These are phyloP conservation scores for Echinosphaeria canescens DNA, from an alignment of 2,329 filamentous ascomycete species.

Conservation along the genomic window DNA sequence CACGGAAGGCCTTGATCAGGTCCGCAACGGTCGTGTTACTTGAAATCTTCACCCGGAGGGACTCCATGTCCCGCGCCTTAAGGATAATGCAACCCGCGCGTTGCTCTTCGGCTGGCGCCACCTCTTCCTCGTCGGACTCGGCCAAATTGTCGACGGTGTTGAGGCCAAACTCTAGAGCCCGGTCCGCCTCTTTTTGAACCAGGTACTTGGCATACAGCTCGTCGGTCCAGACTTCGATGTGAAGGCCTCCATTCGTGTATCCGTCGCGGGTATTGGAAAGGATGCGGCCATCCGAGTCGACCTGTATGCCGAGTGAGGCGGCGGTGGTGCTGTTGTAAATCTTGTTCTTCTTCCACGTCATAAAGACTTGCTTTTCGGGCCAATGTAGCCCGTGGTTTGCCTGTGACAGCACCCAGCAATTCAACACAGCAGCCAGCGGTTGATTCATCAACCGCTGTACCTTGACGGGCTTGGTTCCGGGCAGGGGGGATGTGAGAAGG, in stretches of 20 bases:
- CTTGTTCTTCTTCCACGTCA: constrained; percentile 58
- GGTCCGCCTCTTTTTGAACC: constrained; percentile 23
- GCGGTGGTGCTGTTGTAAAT: constrained; percentile 62
- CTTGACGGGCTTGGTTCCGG: constrained; percentile 22
- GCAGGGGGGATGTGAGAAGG: constrained; percentile 45
- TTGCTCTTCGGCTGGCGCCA: constrained; percentile 6
- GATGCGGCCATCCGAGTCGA: constrained; percentile 19
- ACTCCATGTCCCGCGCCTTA: constrained; percentile 25
- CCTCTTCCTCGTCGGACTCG: constrained; percentile 4
- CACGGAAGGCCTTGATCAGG: constrained; percentile 39
- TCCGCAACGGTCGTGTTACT: constrained; percentile 35
- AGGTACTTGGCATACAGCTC: constrained; percentile 30
- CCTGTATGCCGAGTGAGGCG: constrained; percentile 38
- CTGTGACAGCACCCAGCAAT: constrained; percentile 36
- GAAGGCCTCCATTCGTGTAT: constrained; percentile 31
- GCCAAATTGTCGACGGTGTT: constrained; percentile 12
- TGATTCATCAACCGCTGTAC: constrained; percentile 47
- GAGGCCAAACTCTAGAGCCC: constrained; percentile 18
- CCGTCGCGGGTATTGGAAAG: constrained; percentile 12
- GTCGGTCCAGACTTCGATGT: constrained; percentile 58
- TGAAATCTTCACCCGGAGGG: constrained; percentile 26
- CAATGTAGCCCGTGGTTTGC: too few relatives aligned
- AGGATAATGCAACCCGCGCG: constrained; percentile 18
- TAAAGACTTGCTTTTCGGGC: constrained; percentile 36
- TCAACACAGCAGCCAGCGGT: constrained; percentile 40